Evolutionary conservation across 2,329 filamentous ascomycete species (phyloP).

Genomic region (Colletotrichum tropicale): DNA sequence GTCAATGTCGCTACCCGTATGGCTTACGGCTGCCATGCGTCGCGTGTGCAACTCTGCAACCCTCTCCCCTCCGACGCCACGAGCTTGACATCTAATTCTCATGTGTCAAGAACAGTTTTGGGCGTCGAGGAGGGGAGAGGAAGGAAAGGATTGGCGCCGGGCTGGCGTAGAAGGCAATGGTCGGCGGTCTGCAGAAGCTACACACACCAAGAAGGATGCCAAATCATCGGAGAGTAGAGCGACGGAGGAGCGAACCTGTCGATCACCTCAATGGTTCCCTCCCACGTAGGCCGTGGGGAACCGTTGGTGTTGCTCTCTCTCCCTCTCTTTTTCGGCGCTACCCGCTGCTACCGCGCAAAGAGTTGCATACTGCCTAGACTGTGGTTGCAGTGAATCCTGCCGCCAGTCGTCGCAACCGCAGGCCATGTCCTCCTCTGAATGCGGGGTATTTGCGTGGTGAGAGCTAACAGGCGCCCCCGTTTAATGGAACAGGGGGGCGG

Average conservation of each 20-base stretch:
- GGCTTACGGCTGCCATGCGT: not conserved
- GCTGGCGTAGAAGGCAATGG: not conserved
- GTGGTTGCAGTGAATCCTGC: not conserved
- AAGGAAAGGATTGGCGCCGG: not conserved
- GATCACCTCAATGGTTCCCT: not conserved
- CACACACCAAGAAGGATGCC: not conserved
- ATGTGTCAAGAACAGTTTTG: not conserved
- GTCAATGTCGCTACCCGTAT: not conserved
- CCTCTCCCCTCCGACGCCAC: not conserved
- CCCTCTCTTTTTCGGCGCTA: not conserved
- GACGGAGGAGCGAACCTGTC: not conserved
- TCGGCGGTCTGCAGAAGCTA: not conserved
- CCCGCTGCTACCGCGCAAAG: constrained; percentile 11
- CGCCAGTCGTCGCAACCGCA: not conserved
- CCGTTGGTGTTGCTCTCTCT: not conserved
- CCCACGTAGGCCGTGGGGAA: not conserved
- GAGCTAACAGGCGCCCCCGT: not conserved
- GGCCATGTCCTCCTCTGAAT: not conserved
- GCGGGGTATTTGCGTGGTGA: not conserved
- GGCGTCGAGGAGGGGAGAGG: not conserved
- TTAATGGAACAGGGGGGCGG: not conserved
- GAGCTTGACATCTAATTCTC: not conserved
- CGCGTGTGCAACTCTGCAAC: not conserved
- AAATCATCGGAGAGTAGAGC: not conserved
- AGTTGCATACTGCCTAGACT: not conserved